Evolutionary conservation across 2,329 filamentous ascomycete species (phyloP).

Genomic region (Escovopsis sp.): DNA sequence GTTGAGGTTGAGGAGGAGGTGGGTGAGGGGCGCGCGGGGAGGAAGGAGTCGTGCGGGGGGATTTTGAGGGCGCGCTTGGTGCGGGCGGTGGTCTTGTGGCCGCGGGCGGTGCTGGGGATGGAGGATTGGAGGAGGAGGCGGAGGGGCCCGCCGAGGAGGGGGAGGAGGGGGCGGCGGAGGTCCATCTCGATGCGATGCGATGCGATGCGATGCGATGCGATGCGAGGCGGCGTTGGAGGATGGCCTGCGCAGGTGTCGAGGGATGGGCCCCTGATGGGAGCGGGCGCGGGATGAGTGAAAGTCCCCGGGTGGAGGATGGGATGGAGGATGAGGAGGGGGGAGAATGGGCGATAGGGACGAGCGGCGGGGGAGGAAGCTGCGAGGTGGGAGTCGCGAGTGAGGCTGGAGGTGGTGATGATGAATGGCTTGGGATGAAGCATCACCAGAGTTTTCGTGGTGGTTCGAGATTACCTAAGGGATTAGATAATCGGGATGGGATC

Average conservation of each 20-base stretch:
- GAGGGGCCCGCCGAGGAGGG: conserved; percentile 16
- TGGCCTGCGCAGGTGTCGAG: not conserved
- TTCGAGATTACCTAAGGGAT: too few relatives aligned
- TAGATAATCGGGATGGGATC: too few relatives aligned
- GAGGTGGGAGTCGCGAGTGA: too few relatives aligned
- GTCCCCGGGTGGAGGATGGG: not conserved
- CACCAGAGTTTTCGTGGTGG: too few relatives aligned
- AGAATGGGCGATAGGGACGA: not conserved
- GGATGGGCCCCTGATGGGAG: not conserved
- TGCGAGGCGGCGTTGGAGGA: not conserved
- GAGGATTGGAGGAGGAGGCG: conserved; percentile 1
- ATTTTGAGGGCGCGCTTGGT: conserved; percentile 45
- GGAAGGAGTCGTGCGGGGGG: conserved; percentile 45
- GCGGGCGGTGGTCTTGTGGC: conserved; percentile 37
- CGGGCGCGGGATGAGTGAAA: too few relatives aligned
- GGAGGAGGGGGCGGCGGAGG: conserved; percentile 21
- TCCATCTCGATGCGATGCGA: conserved; percentile 16
- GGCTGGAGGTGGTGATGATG: too few relatives aligned
- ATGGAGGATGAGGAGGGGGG: too few relatives aligned
- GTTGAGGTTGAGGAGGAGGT: conserved; percentile 13
- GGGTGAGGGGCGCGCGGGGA: conserved; percentile 21
- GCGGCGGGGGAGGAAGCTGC: too few relatives aligned
- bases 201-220: too few relatives aligned
- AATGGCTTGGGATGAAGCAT: too few relatives aligned
- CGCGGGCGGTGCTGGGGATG: conserved; percentile 14